A percentile compares a stretch with the other conserved stretches of the same genome.
phyloP scores from a whole-genome alignment of 495 filamentous ascomycete genomes.

The Trypethelium eluteriae region DNA sequence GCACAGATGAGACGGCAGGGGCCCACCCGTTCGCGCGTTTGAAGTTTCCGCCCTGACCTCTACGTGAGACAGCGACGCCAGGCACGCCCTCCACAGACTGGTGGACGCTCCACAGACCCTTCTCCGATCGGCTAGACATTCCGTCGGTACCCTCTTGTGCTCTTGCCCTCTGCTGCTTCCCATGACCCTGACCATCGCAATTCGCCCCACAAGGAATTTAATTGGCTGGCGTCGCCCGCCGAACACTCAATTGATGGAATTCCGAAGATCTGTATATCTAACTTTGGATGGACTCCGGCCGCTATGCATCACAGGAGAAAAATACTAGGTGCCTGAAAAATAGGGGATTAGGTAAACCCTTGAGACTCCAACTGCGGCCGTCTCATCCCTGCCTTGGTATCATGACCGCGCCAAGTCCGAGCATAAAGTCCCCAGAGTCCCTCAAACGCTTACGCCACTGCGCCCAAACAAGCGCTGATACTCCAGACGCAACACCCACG shows the following conservation, averaged over 20 bases:
- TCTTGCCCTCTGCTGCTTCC: background rate
- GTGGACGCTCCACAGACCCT: no score
- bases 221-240: background rate
- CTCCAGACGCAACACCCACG: background rate
- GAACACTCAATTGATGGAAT: background rate
- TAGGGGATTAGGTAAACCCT: background rate
- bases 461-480: conserved; percentile 11
- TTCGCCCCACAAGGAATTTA: background rate
- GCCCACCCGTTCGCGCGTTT: conserved; percentile 4
- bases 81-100: background rate
- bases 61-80: conserved; percentile 3
- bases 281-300: background rate
- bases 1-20: conserved; percentile 11
- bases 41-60: background rate
- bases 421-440: conserved; percentile 2
- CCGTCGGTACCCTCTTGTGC: no score
- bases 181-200: background rate
- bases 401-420: background rate
- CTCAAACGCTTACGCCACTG: background rate
- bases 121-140: no score
- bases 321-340: background rate
- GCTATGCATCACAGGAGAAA: conserved; percentile 1
- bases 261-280: background rate
- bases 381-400: conserved; percentile 6
- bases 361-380: background rate